Conservation (phyloP, 2,329 filamentous ascomycete species). For the Microsporum audouinii region DNA sequence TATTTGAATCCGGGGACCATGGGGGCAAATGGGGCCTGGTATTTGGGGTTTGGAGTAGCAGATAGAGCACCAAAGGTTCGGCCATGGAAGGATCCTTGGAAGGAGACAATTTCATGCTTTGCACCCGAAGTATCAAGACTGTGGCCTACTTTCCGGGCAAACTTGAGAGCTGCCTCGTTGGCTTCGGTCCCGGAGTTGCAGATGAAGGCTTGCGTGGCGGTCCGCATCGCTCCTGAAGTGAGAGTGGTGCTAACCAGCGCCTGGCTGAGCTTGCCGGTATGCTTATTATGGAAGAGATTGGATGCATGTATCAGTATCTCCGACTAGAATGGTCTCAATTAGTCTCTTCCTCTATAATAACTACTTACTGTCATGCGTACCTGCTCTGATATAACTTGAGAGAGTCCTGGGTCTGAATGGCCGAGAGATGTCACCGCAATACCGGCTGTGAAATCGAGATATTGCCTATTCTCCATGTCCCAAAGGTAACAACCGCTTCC, state of each 20-base stretch:
- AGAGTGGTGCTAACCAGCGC: conserved; percentile 71
- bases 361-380: conserved; percentile 30
- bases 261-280: conserved; percentile 82
- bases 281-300: conserved; percentile 94
- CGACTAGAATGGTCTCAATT: conserved; percentile 31
- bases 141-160: conserved; percentile 83
- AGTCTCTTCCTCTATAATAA: background rate
- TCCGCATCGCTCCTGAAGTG: conserved; percentile 69
- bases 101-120: conserved; percentile 81
- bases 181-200: conserved; percentile 96
- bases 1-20: conserved; percentile 92
- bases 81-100: conserved; percentile 86
- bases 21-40: conserved; percentile 85
- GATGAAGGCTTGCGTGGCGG: conserved; percentile 70
- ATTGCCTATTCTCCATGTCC: conserved; percentile 79
- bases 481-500: conserved; percentile 80
- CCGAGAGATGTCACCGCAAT: conserved; percentile 92
- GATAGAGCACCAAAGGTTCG: conserved; percentile 90
- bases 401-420: conserved; percentile 73
- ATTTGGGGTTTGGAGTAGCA: conserved; percentile 96
- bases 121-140: conserved; percentile 55
- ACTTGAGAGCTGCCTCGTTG: conserved; percentile 96
- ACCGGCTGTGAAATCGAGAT: conserved; percentile 88
- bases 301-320: conserved; percentile 79
- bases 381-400: conserved; percentile 65